Conservation (phyloP, 176 grass and related monocot species). For the Elaeis guineensis region DNA sequence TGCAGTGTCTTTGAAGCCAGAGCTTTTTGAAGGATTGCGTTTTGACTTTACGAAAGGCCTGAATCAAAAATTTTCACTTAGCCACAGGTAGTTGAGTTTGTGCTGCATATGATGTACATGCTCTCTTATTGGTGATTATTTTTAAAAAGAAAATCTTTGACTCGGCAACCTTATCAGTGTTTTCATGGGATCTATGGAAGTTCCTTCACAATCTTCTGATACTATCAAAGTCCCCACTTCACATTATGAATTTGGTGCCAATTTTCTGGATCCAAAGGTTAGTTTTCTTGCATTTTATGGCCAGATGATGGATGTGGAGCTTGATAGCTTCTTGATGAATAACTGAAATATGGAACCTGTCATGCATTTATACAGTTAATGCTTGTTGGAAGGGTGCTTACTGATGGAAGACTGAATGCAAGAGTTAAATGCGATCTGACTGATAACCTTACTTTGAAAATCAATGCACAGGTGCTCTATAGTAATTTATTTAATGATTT, state of each 20-base stretch:
- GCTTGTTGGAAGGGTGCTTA: constrained; percentile 88
- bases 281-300: background rate
- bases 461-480: constrained; percentile 82
- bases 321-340: constrained; percentile 7
- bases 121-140: background rate
- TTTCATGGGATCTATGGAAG: constrained; percentile 88
- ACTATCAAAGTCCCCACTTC: constrained; percentile 81
- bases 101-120: background rate
- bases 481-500: constrained; percentile 2
- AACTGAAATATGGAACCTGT: constrained; percentile 11
- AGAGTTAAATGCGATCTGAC: constrained; percentile 94
- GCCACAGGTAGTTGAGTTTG: constrained; percentile 39
- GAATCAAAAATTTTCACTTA: constrained; percentile 40
- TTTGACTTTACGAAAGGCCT: constrained; percentile 40
- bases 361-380: constrained; percentile 48
- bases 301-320: background rate
- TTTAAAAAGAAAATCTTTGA: constrained; percentile 10
- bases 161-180: constrained; percentile 42
- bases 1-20: constrained; percentile 48
- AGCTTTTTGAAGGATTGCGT: constrained; percentile 50
- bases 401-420: constrained; percentile 94
- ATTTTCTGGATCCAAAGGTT: constrained; percentile 98
- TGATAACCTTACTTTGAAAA: constrained; percentile 70
- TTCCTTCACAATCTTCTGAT: constrained; percentile 68
- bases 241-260: constrained; percentile 98